Conservation (phyloP, 495 filamentous ascomycete genomes). For the Rostrohypoxylon terebratum region DNA sequence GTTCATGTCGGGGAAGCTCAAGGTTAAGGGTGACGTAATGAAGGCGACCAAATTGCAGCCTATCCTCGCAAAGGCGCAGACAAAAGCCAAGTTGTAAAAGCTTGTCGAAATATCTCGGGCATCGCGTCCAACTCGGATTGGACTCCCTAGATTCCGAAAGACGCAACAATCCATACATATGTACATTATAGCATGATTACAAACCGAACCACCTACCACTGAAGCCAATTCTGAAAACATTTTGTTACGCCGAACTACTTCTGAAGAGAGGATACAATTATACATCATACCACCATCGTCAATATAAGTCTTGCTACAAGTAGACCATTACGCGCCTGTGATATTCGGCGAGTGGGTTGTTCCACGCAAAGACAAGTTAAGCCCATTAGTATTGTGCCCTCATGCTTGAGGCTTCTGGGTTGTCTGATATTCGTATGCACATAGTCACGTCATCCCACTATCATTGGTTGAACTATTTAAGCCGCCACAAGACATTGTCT, state of each 20-base stretch:
- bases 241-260: background rate
- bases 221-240: background rate
- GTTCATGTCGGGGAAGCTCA: conserved; percentile 97
- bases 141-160: background rate
- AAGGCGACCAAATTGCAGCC: conserved; percentile 98
- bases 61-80: conserved; percentile 86
- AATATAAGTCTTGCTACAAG: background rate
- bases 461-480: background rate
- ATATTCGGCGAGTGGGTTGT: background rate
- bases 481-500: background rate
- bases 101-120: conserved; percentile 8
- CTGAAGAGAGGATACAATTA: background rate
- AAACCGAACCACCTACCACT: background rate
- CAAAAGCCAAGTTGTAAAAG: conserved; percentile 85
- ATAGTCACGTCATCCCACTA: background rate
- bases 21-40: conserved; percentile 98
- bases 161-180: conserved; percentile 6
- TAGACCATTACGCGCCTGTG: background rate
- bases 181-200: background rate
- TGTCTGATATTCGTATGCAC: background rate
- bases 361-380: background rate
- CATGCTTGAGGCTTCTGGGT: background rate
- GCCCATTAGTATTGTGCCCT: background rate
- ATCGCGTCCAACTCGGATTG: conserved; percentile 11
- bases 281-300: background rate